A percentile compares a stretch with the other conserved stretches of the same genome.
These are phyloP conservation scores for Scedosporium dehoogii DNA, from an alignment of 2,329 filamentous ascomycete species.

Conservation along the genomic window DNA sequence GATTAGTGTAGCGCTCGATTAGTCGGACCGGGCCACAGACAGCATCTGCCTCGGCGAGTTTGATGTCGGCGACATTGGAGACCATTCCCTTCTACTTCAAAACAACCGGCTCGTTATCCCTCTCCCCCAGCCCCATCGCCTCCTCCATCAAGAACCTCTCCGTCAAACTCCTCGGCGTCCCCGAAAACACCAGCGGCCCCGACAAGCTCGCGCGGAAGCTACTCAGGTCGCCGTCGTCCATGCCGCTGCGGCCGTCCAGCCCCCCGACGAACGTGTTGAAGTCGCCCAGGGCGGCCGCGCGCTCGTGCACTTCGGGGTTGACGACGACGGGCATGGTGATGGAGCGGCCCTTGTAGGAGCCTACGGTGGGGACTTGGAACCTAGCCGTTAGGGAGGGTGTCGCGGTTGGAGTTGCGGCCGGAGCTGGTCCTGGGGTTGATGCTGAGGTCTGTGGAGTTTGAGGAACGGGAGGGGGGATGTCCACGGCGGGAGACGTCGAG, in stretches of 20 bases:
- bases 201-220: constrained; percentile 33
- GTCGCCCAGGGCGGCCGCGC: constrained; percentile 36
- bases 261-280: constrained; percentile 43
- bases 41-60: too few relatives aligned
- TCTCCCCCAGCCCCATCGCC: constrained; percentile 13
- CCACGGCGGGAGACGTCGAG: constrained; percentile 4
- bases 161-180: constrained; percentile 36
- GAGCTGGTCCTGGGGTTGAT: not conserved
- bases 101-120: not conserved
- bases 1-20: too few relatives aligned
- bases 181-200: constrained; percentile 25
- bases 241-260: constrained; percentile 38
- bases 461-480: not conserved
- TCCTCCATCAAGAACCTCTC: constrained; percentile 41
- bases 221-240: constrained; percentile 33
- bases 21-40: too few relatives aligned
- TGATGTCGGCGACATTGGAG: too few relatives aligned
- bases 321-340: constrained; percentile 42
- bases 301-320: constrained; percentile 36
- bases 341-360: constrained; percentile 44
- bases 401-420: constrained; percentile 14
- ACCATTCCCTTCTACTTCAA: too few relatives aligned
- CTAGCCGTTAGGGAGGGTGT: constrained; percentile 14
- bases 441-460: too few relatives aligned
- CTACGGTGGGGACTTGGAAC: constrained; percentile 32